These are phyloP conservation scores for Pistacia atlantica DNA, from an alignment of 345 rosid species.

Conservation along the genomic window DNA sequence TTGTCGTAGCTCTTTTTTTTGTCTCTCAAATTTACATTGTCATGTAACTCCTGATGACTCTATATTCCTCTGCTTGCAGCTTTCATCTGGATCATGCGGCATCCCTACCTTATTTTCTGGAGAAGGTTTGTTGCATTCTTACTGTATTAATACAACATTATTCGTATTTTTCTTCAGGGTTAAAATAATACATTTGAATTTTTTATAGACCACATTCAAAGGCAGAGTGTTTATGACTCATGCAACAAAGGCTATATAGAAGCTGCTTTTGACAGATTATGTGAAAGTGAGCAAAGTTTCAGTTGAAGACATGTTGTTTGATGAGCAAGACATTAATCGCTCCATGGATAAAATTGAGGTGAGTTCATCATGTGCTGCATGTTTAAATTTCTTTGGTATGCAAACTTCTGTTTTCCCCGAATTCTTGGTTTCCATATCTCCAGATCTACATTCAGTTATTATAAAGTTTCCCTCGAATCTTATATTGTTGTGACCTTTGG, in stretches of 20 bases:
- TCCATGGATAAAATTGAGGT: slow-evolving; percentile 99
- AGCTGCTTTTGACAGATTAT: slow-evolving; percentile 89
- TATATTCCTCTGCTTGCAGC: slow-evolving; percentile 49
- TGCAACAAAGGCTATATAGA: slow-evolving; percentile 95
- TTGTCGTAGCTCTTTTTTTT: neutral
- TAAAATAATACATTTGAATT: slow-evolving; percentile 16
- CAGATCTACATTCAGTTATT: neutral
- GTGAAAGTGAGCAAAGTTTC: slow-evolving; percentile 98
- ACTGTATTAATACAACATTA: neutral
- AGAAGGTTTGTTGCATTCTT: slow-evolving; percentile 60
- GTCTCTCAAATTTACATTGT: neutral
- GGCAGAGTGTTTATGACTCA: slow-evolving; percentile 97
- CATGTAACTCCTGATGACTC: neutral
- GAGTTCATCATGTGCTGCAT: slow-evolving; percentile 1
- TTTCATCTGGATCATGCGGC: slow-evolving; percentile 99
- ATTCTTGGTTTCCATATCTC: neutral
- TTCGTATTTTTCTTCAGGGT: neutral
- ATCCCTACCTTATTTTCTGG: slow-evolving; percentile 90
- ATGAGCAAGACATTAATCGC: slow-evolving; percentile 86
- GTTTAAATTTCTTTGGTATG: neutral
- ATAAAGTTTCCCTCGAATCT: neutral
- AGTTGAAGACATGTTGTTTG: slow-evolving; percentile 92
- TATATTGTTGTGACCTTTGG: neutral
- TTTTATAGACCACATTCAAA: slow-evolving; percentile 73
- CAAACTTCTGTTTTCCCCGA: neutral